These are phyloP conservation scores for Aspergillus homomorphus DNA, from an alignment of 495 filamentous ascomycete genomes.

Conservation along the genomic window DNA sequence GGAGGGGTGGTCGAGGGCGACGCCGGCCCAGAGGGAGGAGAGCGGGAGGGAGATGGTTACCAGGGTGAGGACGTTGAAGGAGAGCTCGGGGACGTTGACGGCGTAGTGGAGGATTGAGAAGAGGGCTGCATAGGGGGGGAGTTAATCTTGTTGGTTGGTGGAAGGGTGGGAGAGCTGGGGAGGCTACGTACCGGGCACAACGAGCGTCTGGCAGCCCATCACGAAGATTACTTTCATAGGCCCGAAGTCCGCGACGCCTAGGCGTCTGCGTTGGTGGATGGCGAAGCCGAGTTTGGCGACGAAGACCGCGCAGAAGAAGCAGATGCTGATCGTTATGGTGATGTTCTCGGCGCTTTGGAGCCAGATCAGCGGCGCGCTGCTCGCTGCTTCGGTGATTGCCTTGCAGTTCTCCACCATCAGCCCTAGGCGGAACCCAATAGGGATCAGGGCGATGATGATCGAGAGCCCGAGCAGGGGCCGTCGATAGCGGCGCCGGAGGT, in stretches of 20 bases:
- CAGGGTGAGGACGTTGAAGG: conserved; percentile 60
- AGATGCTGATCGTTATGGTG: conserved; percentile 61
- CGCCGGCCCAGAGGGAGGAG: conserved; percentile 73
- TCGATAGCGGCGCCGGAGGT: conserved; percentile 43
- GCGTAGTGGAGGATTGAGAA: conserved; percentile 66
- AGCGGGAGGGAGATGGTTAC: conserved; percentile 75
- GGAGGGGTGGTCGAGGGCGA: conserved; percentile 29
- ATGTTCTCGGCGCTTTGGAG: conserved; percentile 53
- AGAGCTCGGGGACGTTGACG: conserved; percentile 52
- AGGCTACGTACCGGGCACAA: conserved; percentile 69
- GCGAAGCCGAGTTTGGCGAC: conserved; percentile 64
- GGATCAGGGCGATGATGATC: conserved; percentile 47
- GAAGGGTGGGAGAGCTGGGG: conserved; percentile 6
- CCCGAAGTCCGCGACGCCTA: conserved; percentile 59
- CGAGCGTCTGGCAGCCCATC: conserved; percentile 73
- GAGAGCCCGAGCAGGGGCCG: conserved; percentile 48
- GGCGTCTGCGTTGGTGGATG: conserved; percentile 50
- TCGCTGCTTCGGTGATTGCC: conserved; percentile 39
- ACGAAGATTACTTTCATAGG: conserved; percentile 70
- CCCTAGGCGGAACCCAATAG: conserved; percentile 59
- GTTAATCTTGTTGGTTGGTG: neutral
- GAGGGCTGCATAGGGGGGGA: conserved; percentile 46
- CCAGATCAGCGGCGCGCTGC: conserved; percentile 30
- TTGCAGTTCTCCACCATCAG: conserved; percentile 55
- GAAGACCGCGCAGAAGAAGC: conserved; percentile 74